phyloP scores from a whole-genome alignment of 768 basidiomycete species.

The Boletus subparvulus region DNA sequence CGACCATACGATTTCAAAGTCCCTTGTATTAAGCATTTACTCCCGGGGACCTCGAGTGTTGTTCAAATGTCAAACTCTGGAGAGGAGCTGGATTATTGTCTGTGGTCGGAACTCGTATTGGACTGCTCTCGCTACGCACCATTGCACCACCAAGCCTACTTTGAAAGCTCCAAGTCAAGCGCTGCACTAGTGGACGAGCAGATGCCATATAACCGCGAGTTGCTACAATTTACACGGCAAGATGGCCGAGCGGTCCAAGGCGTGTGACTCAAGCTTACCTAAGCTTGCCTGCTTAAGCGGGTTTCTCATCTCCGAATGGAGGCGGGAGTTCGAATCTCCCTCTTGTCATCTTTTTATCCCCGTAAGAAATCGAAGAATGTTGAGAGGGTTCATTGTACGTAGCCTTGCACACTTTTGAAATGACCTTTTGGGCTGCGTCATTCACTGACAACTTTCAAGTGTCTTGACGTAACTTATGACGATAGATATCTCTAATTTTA shows the following conservation, averaged over 20 bases:
- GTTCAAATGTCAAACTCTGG: too few relatives aligned
- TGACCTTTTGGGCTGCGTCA: neutral
- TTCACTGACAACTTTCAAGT: neutral
- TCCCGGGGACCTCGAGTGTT: too few relatives aligned
- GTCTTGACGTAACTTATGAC: neutral
- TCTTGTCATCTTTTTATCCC: conserved; percentile 28
- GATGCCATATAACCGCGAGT: neutral
- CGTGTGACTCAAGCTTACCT: conserved; percentile 56
- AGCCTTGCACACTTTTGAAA: neutral
- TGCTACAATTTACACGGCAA: conserved; percentile 31
- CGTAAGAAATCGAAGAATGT: neutral
- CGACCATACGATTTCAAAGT: too few relatives aligned
- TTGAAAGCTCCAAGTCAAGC: too few relatives aligned
- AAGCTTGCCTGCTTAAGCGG: conserved; percentile 29
- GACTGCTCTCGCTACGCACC: too few relatives aligned
- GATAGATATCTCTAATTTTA: too few relatives aligned
- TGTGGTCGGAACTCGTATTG: too few relatives aligned
- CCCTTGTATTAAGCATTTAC: too few relatives aligned
- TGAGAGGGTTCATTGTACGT: neutral
- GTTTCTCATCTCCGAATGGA: conserved; percentile 34
- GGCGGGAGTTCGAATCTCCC: conserved; percentile 38
- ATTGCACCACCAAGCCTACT: too few relatives aligned
- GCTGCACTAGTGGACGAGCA: too few relatives aligned
- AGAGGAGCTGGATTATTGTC: too few relatives aligned
- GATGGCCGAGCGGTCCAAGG: conserved; percentile 64